Evolutionary conservation across 2,329 filamentous ascomycete genomes (phyloP), one percentile per base, ranked within the genome.

Genomic region (Claviceps pazoutovae): DNA sequence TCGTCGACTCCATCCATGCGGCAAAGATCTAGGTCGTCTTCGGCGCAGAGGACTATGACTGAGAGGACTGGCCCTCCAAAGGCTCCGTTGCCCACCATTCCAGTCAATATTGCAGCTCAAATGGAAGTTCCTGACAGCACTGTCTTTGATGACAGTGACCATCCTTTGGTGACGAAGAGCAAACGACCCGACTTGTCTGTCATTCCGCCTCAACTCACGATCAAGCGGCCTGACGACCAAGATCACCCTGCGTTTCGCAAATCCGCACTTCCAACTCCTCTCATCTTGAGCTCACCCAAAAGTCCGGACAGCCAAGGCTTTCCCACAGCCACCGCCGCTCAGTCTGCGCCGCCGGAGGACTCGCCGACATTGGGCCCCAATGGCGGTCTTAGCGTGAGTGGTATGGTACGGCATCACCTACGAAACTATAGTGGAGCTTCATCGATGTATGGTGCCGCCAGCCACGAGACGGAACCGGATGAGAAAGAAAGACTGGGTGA

Each of bases 341-440:
- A 53, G 42, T 48, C 54, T 16, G 56, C 54, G 7, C 51, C 52
- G 5, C 66, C 73, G 0, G 64, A 65, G 9, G 88, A 95, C 60
- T 95, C 89, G 0, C 89, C 90, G 0, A 94, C 88, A 0, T 70
- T 95, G 5, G 85, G 85, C 2, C 83, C 86, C 0, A 72, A 72
- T 16, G 51, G 62, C 11, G 88, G 87, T 1, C 73, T 96, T 16
- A 93, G 84, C 60, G 86, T 96, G 16, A 91, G 84, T 60, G 86
- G 85, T 2, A 78, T 95, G 72, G 83, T 95, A 46, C 81, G 85
- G 36, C 84, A 90, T 55, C 93, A 97, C 71, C 71, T 97, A 42
- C 82, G 93, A 49, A 81, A 81, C 37, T 81, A 84, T 56, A 97
- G 91, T 68, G 84, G 83, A 53, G 77, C 81, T 14, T 97, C 91